A percentile compares a stretch with the other conserved stretches of the same genome.
These are phyloP conservation scores for Linnemannia zychae DNA, from an alignment of 192 early-diverging fungal genomes.

Conservation along the genomic window DNA sequence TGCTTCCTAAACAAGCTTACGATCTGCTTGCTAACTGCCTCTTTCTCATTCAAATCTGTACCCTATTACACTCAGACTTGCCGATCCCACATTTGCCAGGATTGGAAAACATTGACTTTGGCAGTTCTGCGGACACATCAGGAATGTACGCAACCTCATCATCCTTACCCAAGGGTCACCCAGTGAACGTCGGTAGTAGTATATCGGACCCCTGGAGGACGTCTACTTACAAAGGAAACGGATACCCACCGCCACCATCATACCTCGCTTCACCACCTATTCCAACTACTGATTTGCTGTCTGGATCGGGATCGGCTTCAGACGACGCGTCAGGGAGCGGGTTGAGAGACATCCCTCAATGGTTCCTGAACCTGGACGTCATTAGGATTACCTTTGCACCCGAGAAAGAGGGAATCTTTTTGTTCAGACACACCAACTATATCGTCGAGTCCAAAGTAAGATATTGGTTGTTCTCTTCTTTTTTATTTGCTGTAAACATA, in stretches of 20 bases:
- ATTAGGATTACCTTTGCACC: constrained; percentile 64
- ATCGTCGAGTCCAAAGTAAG: constrained; percentile 78
- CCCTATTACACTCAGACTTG: constrained; percentile 52
- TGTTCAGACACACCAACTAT: constrained; percentile 93
- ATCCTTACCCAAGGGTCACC: constrained; percentile 23
- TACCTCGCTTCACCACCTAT: constrained; percentile 38
- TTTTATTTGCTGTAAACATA: not conserved
- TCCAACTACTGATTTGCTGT: not conserved
- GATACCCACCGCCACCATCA: constrained; percentile 44
- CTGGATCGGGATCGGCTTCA: not conserved
- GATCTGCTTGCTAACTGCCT: not conserved
- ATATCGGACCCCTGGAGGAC: constrained; percentile 71
- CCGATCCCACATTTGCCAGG: constrained; percentile 72
- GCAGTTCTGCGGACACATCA: constrained; percentile 18
- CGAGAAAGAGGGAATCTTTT: constrained; percentile 66
- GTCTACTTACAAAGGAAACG: constrained; percentile 39
- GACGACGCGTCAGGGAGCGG: constrained; percentile 1
- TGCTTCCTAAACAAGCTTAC: not conserved
- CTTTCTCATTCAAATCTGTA: not conserved
- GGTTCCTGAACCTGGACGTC: constrained; percentile 68
- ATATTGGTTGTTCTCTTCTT: not conserved
- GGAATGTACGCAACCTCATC: constrained; percentile 34
- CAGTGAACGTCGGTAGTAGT: constrained; percentile 52
- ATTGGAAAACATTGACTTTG: constrained; percentile 64
- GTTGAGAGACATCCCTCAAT: constrained; percentile 53